phyloP scores from a whole-genome alignment of 2,329 filamentous ascomycete species.

The Fusarium phyllophilum region DNA sequence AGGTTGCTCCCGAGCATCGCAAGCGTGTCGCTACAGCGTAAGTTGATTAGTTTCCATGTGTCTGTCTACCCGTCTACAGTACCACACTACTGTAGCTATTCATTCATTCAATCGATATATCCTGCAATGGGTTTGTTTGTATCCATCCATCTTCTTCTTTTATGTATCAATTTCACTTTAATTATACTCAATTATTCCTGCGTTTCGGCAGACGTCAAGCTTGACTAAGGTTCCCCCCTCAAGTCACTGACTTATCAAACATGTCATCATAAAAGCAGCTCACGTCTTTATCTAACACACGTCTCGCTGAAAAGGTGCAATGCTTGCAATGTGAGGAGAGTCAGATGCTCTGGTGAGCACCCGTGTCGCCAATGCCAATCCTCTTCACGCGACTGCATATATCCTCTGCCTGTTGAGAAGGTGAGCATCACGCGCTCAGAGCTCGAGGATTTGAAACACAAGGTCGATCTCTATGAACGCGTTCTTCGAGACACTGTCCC shows the following conservation, averaged over 20 bases:
- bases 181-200: background rate
- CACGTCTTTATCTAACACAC: constrained; percentile 21
- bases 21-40: constrained; percentile 62
- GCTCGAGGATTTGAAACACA: constrained; percentile 53
- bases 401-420: constrained; percentile 57
- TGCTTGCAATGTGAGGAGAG: constrained; percentile 62
- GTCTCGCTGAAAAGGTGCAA: constrained; percentile 55
- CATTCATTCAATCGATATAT: background rate
- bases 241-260: background rate
- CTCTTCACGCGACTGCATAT: constrained; percentile 58
- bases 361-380: constrained; percentile 59
- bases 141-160: background rate
- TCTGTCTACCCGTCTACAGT: background rate
- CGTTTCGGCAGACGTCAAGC: background rate
- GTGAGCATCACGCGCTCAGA: constrained; percentile 55
- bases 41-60: constrained; percentile 42
- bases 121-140: background rate
- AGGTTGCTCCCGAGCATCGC: constrained; percentile 58
- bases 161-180: background rate
- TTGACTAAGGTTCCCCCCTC: background rate
- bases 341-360: constrained; percentile 62
- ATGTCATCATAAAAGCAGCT: background rate
- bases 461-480: constrained; percentile 54
- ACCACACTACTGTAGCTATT: background rate
- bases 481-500: constrained; percentile 52